Conservation (phyloP, 345 rosid genomes). For the Brassica incana region DNA sequence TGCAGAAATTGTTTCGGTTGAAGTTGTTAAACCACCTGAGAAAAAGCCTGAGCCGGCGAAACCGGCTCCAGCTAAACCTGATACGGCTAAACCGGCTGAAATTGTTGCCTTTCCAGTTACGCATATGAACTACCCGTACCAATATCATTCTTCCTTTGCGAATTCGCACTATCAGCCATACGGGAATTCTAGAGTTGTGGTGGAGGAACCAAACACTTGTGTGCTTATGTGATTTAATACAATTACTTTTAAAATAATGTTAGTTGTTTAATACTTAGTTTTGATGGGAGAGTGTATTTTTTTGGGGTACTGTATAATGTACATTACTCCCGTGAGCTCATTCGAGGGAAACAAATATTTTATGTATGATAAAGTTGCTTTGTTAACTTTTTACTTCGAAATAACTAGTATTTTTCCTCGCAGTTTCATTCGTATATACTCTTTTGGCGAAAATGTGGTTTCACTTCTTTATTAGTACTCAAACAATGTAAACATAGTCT, state of each 20-base stretch:
- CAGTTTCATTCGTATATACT: no score
- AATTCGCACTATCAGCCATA: slow-evolving; percentile 21
- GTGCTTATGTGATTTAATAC: slow-evolving; percentile 27
- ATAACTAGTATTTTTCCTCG: background rate
- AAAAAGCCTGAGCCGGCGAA: slow-evolving; percentile 54
- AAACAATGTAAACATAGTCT: no score
- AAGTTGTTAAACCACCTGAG: slow-evolving; percentile 62
- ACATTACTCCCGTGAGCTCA: background rate
- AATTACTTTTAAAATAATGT: background rate
- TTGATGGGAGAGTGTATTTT: slow-evolving; percentile 8
- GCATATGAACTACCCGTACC: slow-evolving; percentile 7
- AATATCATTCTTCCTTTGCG: slow-evolving; percentile 7
- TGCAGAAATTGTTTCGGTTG: slow-evolving; percentile 55
- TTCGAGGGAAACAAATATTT: background rate
- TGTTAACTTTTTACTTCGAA: background rate
- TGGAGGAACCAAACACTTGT: slow-evolving; percentile 24
- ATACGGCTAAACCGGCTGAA: slow-evolving; percentile 1
- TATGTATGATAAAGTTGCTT: background rate
- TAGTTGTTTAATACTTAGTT: background rate
- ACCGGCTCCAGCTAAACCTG: slow-evolving; percentile 1
- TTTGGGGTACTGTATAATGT: background rate
- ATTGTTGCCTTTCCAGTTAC: slow-evolving; percentile 14
- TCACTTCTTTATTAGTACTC: no score
- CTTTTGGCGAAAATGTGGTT: no score
- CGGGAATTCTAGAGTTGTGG: background rate